Percentiles rank a stretch among this genome's conserved stretches.
Evolutionary conservation across 1,284 basidiomycete genomes (phyloP).

Genomic region (Pyrrhoderma lamaoense): DNA sequence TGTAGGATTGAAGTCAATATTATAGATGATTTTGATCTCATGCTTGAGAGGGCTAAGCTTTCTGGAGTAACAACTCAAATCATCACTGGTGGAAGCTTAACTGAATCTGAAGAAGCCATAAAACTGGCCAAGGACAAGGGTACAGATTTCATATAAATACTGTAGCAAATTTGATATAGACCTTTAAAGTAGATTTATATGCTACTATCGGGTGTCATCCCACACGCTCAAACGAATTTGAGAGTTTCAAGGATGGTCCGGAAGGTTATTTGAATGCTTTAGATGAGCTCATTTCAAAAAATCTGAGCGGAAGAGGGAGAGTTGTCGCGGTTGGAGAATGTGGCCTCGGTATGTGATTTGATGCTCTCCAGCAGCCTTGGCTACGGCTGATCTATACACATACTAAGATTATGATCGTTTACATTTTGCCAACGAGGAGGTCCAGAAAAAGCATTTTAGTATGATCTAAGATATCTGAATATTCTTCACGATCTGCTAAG

Average conservation of each 20-base stretch:
- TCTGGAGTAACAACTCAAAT: conserved; percentile 76
- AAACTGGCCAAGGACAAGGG: conserved; percentile 50
- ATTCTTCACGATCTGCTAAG: conserved; percentile 1
- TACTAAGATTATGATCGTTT: conserved; percentile 75
- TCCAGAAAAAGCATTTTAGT: conserved; percentile 68
- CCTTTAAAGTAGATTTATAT: conserved; percentile 45
- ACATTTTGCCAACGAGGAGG: conserved; percentile 58
- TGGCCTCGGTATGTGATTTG: conserved; percentile 54
- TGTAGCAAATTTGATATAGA: neutral
- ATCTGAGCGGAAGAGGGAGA: conserved; percentile 49
- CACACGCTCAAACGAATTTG: conserved; percentile 75
- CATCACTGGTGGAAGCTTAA: conserved; percentile 72
- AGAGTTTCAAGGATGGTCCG: conserved; percentile 50
- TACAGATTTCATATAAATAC: conserved; percentile 27
- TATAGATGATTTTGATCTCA: conserved; percentile 59
- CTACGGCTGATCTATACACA: too few species aligned
- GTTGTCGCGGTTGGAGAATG: conserved; percentile 83
- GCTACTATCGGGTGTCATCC: conserved; percentile 85
- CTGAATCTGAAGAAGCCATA: conserved; percentile 59
- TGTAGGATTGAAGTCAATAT: neutral
- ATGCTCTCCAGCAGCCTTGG: neutral
- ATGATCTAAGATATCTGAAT: conserved; percentile 2
- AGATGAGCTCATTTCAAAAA: conserved; percentile 47
- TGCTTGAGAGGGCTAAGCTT: conserved; percentile 52
- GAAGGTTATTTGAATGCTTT: conserved; percentile 60